Evolutionary conservation across 345 rosid species (phyloP), one percentile per base, ranked within the genome.

Genomic region (Gynandropsis gynandra): DNA sequence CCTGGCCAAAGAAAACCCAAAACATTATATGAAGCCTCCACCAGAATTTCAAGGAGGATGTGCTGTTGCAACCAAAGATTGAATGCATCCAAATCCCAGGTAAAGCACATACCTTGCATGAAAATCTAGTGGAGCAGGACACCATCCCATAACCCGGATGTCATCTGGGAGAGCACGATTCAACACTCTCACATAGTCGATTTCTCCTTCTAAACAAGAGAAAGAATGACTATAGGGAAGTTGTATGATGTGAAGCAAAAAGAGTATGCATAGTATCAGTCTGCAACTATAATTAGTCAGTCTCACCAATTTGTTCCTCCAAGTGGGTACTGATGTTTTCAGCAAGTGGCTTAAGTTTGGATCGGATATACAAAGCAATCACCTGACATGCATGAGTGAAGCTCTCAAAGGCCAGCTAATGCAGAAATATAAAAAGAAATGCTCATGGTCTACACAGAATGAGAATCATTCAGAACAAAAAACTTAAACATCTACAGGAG

Each of bases 141-240:
- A 77, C 98, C 98, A 90, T 66, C 96, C 96, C 15, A 77, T 53
- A 44, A 87, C 76, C 61, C 89, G 87, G 58, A 87, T 84, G 71
- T 90, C 96, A 40, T 75, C 76, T 44, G 96, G 98, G 61, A 90
- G 89, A 65, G 68, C 89, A 58, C 92, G 85, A 75, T 90, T 87
- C 69, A 87, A 70, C 49, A 80, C 77, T 73, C 79, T 77, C 61
- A 87, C 93, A 59, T 90, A 90, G 68, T 87, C 98, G 64, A 84
- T 77, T 78, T 90, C 98, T 57, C 63, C 76, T 45, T 58, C 80
- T 80, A 76, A 50, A 39, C 67, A 70, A 55, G 52, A 42, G 29
- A 40, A 45, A 40, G 10, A 12, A 36, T 36, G 56, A 12, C 42
- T 62, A 59, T 18, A 66, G 41, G 37, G n/a, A 38, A 4, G 31